Evolutionary conservation across 208 protist genomes (phyloP).

Genomic region (Wallacemonas sp.): DNA sequence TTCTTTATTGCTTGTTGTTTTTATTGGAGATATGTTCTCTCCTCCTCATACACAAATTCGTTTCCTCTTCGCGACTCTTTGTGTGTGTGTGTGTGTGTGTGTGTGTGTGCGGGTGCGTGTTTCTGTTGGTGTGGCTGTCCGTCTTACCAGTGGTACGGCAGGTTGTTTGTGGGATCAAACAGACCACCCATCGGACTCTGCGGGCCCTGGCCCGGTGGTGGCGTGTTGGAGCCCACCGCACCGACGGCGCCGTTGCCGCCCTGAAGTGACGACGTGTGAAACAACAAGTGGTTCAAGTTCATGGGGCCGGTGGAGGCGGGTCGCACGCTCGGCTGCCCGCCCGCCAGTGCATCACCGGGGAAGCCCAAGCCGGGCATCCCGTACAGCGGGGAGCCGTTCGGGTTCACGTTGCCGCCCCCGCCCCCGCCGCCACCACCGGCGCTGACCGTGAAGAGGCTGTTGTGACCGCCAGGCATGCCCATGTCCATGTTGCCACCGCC

Average conservation of each 20-base stretch:
- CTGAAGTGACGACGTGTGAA: conserved; percentile 2
- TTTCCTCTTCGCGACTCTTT: conserved; percentile 6
- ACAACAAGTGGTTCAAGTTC: conserved; percentile 6
- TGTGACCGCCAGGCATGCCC: conserved; percentile 7
- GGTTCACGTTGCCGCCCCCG: too few relatives aligned
- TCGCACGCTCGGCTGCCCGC: not conserved
- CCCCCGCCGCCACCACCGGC: not conserved
- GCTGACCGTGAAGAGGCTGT: conserved; percentile 22
- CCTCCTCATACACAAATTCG: not conserved
- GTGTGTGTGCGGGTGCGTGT: not conserved
- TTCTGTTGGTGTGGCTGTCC: not conserved
- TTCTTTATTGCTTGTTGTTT: not conserved
- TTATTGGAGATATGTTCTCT: not conserved
- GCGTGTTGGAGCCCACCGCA: conserved; percentile 9
- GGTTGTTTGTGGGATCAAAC: not conserved
- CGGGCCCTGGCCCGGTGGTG: conserved; percentile 4
- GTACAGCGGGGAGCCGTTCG: conserved; percentile 1
- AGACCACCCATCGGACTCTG: conserved; percentile 9
- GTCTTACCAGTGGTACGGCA: conserved; percentile 9
- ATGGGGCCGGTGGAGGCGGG: not conserved
- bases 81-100: not conserved
- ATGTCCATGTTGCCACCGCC: not conserved
- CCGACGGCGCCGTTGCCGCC: not conserved
- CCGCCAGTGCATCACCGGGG: not conserved
- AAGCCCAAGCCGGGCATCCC: conserved; percentile 2